These are phyloP conservation scores for Macrolepiota fuliginosa DNA, from an alignment of 768 basidiomycete species.

Conservation along the genomic window DNA sequence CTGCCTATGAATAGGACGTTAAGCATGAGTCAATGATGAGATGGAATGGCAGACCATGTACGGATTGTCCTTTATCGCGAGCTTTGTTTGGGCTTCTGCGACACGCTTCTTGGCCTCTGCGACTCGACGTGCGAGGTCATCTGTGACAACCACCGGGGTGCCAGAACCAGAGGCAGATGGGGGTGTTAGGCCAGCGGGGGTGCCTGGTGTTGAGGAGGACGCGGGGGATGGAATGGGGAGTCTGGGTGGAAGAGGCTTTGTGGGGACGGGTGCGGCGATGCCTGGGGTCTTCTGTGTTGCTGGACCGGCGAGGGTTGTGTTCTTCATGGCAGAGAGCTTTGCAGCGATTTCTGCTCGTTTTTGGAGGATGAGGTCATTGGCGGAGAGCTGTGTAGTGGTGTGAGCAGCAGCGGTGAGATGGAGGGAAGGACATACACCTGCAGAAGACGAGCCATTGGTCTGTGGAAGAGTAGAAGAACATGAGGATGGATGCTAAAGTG, in stretches of 20 bases:
- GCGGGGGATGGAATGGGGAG: slow-evolving; percentile 31
- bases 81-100: slow-evolving; percentile 75
- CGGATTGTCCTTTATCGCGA: slow-evolving; percentile 77
- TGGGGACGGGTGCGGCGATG: slow-evolving; percentile 40
- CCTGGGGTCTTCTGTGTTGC: slow-evolving; percentile 14
- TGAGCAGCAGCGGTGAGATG: slow-evolving; percentile 4
- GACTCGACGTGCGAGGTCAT: slow-evolving; percentile 68
- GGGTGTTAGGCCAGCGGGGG: slow-evolving; percentile 28
- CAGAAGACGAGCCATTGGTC: slow-evolving; percentile 46
- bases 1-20: slow-evolving; percentile 34
- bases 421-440: slow-evolving; percentile 39
- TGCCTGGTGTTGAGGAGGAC: slow-evolving; percentile 33
- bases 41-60: slow-evolving; percentile 65
- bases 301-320: slow-evolving; percentile 27
- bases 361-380: slow-evolving; percentile 73
- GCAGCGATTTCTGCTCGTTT: slow-evolving; percentile 84
- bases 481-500: slow-evolving; percentile 47
- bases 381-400: slow-evolving; percentile 40
- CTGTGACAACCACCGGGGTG: slow-evolving; percentile 45
- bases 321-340: slow-evolving; percentile 77
- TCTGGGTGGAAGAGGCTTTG: slow-evolving; percentile 32
- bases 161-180: slow-evolving; percentile 23
- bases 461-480: slow-evolving; percentile 66
- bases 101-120: slow-evolving; percentile 87
- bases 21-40: neutral